Conservation (phyloP, 192 early-diverging fungal genomes). For the Phycomyces blakesleeanus region DNA sequence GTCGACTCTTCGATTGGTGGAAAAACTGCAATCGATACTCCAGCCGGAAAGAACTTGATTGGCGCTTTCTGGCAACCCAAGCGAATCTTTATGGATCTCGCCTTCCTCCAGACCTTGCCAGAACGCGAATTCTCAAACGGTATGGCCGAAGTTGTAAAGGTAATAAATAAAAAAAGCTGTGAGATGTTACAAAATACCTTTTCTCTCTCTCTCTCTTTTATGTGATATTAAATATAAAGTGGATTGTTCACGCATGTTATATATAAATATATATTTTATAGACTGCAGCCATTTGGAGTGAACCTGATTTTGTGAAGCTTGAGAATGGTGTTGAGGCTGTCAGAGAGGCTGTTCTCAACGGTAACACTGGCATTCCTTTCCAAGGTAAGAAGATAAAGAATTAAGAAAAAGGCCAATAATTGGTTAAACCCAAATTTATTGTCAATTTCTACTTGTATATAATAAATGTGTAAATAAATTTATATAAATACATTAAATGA, state of each 20-base stretch:
- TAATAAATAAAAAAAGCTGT: background rate
- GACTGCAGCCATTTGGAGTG: slow-evolving; percentile 90
- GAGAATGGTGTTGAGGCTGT: slow-evolving; percentile 85
- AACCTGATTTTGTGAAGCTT: slow-evolving; percentile 84
- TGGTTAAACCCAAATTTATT: too few relatives aligned
- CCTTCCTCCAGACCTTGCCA: slow-evolving; percentile 81
- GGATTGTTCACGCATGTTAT: slow-evolving; percentile 65
- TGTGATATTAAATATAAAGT: slow-evolving; percentile 58
- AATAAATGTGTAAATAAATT: too few relatives aligned
- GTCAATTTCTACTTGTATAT: too few relatives aligned
- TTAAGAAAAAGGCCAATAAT: too few relatives aligned
- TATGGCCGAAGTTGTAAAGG: slow-evolving; percentile 96
- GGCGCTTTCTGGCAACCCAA: slow-evolving; percentile 96
- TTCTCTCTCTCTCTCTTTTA: slow-evolving; percentile 53
- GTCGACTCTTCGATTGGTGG: slow-evolving; percentile 97
- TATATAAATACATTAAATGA: too few relatives aligned
- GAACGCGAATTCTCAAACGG: slow-evolving; percentile 92
- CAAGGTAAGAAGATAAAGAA: too few relatives aligned
- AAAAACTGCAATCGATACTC: slow-evolving; percentile 95
- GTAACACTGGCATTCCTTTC: slow-evolving; percentile 30
- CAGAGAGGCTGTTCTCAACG: slow-evolving; percentile 64
- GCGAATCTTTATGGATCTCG: slow-evolving; percentile 89
- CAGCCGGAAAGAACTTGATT: slow-evolving; percentile 92
- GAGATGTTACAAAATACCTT: background rate
- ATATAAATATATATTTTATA: slow-evolving; percentile 50